These are phyloP conservation scores for Eustoma russellianum DNA, from an alignment of 257 asterid genomes.

Conservation along the genomic window DNA sequence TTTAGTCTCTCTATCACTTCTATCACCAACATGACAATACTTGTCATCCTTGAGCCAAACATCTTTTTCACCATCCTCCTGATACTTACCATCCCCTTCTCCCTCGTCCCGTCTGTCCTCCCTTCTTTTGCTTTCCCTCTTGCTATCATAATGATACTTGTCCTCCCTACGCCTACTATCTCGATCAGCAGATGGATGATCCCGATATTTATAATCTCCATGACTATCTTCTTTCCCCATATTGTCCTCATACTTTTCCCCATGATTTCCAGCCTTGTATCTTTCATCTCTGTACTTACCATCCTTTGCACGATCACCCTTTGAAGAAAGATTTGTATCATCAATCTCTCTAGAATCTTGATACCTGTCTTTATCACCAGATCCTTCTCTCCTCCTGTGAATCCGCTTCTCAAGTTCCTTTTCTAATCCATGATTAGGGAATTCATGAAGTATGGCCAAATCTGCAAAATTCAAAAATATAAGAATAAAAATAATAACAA, in stretches of 20 bases:
- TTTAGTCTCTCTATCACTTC: slow-evolving; percentile 46
- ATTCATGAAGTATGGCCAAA: slow-evolving; percentile 33
- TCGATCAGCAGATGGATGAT: slow-evolving; percentile 34
- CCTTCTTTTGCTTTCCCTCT: slow-evolving; percentile 47
- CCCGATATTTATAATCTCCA: slow-evolving; percentile 48
- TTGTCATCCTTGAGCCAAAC: slow-evolving; percentile 49
- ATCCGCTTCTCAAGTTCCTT: slow-evolving; percentile 55
- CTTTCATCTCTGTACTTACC: slow-evolving; percentile 54
- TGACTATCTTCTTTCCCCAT: slow-evolving; percentile 54
- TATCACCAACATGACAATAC: slow-evolving; percentile 40
- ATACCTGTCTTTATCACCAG: slow-evolving; percentile 54
- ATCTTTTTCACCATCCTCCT: slow-evolving; percentile 46
- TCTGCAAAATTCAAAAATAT: slow-evolving; percentile 29
- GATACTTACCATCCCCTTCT: slow-evolving; percentile 35
- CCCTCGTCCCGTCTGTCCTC: slow-evolving; percentile 51
- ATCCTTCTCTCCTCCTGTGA: slow-evolving; percentile 51
- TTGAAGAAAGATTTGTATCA: slow-evolving; percentile 47
- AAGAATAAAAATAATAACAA: neutral
- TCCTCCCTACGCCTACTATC: slow-evolving; percentile 53
- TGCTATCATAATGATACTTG: slow-evolving; percentile 44
- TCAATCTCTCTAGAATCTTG: slow-evolving; percentile 55
- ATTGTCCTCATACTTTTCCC: slow-evolving; percentile 52
- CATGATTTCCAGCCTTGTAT: slow-evolving; percentile 44
- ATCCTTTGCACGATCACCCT: slow-evolving; percentile 63
- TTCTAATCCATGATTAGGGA: slow-evolving; percentile 44